Evolutionary conservation across 139 green algal genomes (phyloP), one percentile per base, ranked within the genome.

Genomic region (Desmodesmus armatus): DNA sequence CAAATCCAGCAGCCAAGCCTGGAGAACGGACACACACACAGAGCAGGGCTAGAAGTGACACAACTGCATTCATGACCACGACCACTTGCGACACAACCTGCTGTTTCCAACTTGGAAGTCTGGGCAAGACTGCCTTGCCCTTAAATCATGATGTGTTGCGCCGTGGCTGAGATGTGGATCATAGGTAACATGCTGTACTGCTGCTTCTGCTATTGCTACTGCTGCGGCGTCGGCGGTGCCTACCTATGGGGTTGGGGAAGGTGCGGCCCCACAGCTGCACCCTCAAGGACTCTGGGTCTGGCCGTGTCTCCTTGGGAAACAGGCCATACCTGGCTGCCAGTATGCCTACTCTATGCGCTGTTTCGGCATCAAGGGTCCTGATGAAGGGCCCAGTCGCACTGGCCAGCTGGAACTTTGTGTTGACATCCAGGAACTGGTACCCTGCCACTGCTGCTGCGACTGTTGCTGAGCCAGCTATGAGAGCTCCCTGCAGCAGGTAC

Each of bases 1-100:
- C 97, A 89, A 99, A 99, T 0, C 97, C 97, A 41, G 97, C 97
- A 27, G 97, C 97, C 37, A 99, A 82, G 19, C 97, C 94, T 97
- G 78, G 62, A 77, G 44, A n/a, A n/a, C n/a, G n/a, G n/a, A n/a
- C 41, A 74, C 76, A 58, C 44, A 6, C 63, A 69, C 13, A 27
- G 17, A 11, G 29, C 21, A 69, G 43, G 1, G 23, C 21, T 65
- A 4, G 37, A 65, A 76, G 37, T 17, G 75, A 47, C 43, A 13
- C 5, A n/a, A n/a, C n/a, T n/a, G n/a, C n/a, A n/a, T n/a, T n/a
- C 53, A 65, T 23, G 21, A 78, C 13, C 13, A 49, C n/a, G 33
- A 51, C 37, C 33, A 77, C n/a, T 37, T 31, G 33, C 11, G 47
- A 23, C 53, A 65, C 23, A 19, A 65, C 21, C 53, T n/a, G 53